Evolutionary conservation across 78 protist species (phyloP).

Genomic region (Diacronema lutheri): DNA sequence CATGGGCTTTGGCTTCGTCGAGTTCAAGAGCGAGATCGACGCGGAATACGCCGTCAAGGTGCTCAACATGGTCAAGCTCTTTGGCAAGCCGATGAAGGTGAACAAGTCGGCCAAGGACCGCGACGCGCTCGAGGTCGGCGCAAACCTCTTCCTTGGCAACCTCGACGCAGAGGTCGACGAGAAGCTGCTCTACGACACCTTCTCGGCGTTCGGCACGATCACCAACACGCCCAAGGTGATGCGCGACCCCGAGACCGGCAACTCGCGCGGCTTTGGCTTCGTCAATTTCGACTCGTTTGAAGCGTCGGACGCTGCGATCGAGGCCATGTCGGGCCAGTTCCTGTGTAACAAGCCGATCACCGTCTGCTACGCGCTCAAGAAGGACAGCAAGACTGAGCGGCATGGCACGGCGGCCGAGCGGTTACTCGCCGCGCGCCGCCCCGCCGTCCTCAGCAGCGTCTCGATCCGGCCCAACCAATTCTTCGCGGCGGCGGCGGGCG

Average conservation of each 20-base stretch:
- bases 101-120: constrained; percentile 53
- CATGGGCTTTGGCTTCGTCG: constrained; percentile 93
- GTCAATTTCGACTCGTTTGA: constrained; percentile 89
- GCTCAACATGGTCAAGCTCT: constrained; percentile 57
- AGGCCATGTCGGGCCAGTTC: constrained; percentile 62
- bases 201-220: constrained; percentile 90
- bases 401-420: constrained; percentile 72
- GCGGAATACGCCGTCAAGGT: constrained; percentile 93
- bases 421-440: constrained; percentile 52
- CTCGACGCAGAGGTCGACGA: constrained; percentile 90
- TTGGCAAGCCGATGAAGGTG: constrained; percentile 87
- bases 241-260: constrained; percentile 90
- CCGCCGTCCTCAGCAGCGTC: neutral
- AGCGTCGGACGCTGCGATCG: constrained; percentile 62
- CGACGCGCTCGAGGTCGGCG: neutral
- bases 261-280: constrained; percentile 93
- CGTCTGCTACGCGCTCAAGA: constrained; percentile 74
- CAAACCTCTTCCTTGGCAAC: constrained; percentile 87
- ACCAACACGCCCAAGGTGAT: constrained; percentile 71
- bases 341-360: constrained; percentile 48
- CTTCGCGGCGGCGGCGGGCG: neutral
- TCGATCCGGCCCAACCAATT: neutral
- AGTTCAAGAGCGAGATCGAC: constrained; percentile 86
- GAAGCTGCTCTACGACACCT: constrained; percentile 92
- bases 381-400: constrained; percentile 54